A percentile compares a stretch with the other conserved stretches of the same genome.
Evolutionary conservation across 2,329 filamentous ascomycete genomes (phyloP).

Genomic region (Pseudopyricularia javanii): DNA sequence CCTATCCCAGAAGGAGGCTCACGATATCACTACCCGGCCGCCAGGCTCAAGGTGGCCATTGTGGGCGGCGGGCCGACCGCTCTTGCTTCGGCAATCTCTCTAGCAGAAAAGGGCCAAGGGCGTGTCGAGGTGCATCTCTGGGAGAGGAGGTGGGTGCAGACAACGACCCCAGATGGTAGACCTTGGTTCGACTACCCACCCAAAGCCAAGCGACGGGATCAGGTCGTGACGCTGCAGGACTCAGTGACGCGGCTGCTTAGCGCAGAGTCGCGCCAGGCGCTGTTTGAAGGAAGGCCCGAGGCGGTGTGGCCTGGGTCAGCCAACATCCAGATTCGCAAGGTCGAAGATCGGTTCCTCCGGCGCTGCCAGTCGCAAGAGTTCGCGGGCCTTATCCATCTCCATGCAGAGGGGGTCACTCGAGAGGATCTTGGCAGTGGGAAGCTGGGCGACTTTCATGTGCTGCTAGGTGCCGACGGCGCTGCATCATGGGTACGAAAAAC

Average conservation of each 20-base stretch:
- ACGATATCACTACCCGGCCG: slow-evolving; percentile 13
- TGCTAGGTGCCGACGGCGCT: slow-evolving; percentile 21
- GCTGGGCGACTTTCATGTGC: slow-evolving; percentile 21
- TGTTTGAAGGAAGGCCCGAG: slow-evolving; percentile 19
- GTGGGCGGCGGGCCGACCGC: slow-evolving; percentile 1
- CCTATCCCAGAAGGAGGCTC: slow-evolving; percentile 11
- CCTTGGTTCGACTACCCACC: slow-evolving; percentile 16
- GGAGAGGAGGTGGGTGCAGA: slow-evolving; percentile 19
- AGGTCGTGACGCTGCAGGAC: slow-evolving; percentile 22
- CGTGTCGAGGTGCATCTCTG: slow-evolving; percentile 21
- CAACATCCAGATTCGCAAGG: slow-evolving; percentile 24
- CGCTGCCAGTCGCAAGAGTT: slow-evolving; percentile 19
- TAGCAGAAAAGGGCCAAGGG: slow-evolving; percentile 17
- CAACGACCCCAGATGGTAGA: slow-evolving; percentile 5
- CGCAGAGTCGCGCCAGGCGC: slow-evolving; percentile 13
- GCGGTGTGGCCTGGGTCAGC: slow-evolving; percentile 21
- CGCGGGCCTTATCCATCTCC: slow-evolving; percentile 16
- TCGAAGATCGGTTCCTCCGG: slow-evolving; percentile 21
- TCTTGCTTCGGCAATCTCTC: slow-evolving; percentile 13
- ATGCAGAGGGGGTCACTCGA: slow-evolving; percentile 16
- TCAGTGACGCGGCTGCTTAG: slow-evolving; percentile 18
- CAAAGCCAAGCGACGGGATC: slow-evolving; percentile 17
- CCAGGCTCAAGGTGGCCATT: slow-evolving; percentile 1
- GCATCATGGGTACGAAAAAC: slow-evolving; percentile 20
- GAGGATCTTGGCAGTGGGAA: slow-evolving; percentile 14